Base-by-base conservation (phyloP, 2,329 filamentous ascomycete species). In the Phialocephala sp. region DNA sequence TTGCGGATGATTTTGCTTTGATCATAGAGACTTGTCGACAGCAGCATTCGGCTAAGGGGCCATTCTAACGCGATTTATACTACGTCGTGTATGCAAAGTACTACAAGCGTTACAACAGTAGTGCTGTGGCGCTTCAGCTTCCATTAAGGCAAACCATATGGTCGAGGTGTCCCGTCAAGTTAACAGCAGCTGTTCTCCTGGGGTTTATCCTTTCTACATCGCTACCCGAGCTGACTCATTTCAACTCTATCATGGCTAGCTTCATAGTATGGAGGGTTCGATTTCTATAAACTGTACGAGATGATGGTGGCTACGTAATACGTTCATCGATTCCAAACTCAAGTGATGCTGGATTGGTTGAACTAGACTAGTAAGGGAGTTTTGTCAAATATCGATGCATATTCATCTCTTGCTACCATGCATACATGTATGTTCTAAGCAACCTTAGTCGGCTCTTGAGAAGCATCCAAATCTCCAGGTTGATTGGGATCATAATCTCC, bases 401-500 rank as follows among this genome's bases (percentile, higher is more conserved):
- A 5, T 41, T 41, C 37, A 41, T 41, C 4, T 41, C 37, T 41
- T n/a, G 27, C 27, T 32, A 35, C 8, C 22, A 27, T 18, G 32
- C 50, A 54, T 9, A 27, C 2, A 8, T 11, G 4, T 27, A 11
- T 35, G 4, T 14, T 32, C 12, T 18, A 27, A 32, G 22, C 22
- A 27, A 18, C 18, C 47, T 27, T 47, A 18, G 12, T 47, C n/a
- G 62, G 36, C 37, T 68, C 66, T 47, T 68, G 66, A 15, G 63
- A 66, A n/a, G 61, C 39, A 55, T 69, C 67, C 36, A 69, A 41
- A 60, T 69, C 67, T 1, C 62, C 65, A 9, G 65, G 65, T 9
- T 65, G 56, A 8, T 65, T 59, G 0, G 67, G 67, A 50, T 69
- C 67, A 47, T 63, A 69, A 14, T 69, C 65, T 37, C 67, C 67